phyloP scores from a whole-genome alignment of 2,329 filamentous ascomycete species.

The Chaetomium olivaceum region DNA sequence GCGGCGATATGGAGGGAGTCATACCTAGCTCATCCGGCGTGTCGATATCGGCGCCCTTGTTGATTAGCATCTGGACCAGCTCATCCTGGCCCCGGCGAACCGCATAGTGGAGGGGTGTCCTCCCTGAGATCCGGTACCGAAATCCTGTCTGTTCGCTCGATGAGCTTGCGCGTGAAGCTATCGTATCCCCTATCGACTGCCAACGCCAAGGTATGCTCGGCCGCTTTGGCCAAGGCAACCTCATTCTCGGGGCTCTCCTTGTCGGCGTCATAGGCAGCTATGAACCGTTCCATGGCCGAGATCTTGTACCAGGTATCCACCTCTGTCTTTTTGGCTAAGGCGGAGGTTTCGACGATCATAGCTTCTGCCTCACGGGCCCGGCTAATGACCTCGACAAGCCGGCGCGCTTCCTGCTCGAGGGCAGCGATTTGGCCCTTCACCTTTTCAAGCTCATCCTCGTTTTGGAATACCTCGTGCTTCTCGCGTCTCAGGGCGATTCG shows the following conservation, averaged over 20 bases:
- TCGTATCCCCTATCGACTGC: neutral
- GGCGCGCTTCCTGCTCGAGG: neutral
- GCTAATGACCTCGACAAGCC: neutral
- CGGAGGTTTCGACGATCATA: neutral
- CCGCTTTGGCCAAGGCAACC: neutral
- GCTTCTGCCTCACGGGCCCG: neutral
- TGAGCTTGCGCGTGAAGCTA: constrained; percentile 2
- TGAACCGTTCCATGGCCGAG: neutral
- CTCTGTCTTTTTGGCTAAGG: no score
- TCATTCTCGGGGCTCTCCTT: no score
- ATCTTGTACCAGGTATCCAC: neutral
- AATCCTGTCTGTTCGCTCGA: neutral
- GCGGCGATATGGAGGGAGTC: neutral
- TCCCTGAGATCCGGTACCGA: neutral
- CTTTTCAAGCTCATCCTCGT: neutral
- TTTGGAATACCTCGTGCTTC: neutral
- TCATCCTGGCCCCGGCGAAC: neutral
- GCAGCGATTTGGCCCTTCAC: neutral
- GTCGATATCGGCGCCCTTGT: neutral
- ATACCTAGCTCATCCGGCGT: neutral
- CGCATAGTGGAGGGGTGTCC: neutral
- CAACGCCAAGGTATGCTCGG: neutral
- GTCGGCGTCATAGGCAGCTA: neutral
- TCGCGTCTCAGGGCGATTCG: neutral
- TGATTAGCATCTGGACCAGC: neutral